Percentiles rank a stretch among this genome's conserved stretches.
These are phyloP conservation scores for Globisporangium spinosum DNA, from an alignment of 352 stramenopile genomes.

Conservation along the genomic window DNA sequence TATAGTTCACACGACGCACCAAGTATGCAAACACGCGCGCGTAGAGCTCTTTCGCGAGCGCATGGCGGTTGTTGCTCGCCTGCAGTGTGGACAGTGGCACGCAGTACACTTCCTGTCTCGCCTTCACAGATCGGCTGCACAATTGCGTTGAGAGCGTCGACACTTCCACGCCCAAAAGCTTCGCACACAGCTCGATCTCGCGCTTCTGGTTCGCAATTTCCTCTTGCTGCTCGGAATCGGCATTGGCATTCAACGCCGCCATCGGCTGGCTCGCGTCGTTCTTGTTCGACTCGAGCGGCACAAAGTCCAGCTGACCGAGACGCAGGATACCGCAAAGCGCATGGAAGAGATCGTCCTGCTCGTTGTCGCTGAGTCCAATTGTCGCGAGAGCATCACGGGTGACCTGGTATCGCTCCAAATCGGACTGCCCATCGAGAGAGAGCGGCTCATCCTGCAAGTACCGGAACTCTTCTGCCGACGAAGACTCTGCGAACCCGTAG, in stretches of 20 bases:
- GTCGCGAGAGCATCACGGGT: conserved; percentile 74
- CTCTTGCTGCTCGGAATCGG: conserved; percentile 19
- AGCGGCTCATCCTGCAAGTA: conserved; percentile 77
- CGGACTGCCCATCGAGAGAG: conserved; percentile 60
- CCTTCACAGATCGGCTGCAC: conserved; percentile 80
- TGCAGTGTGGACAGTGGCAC: conserved; percentile 70
- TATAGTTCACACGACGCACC: conserved; percentile 84
- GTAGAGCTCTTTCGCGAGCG: conserved; percentile 94
- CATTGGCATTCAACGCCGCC: conserved; percentile 33
- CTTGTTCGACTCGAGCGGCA: conserved; percentile 69
- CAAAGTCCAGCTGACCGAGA: conserved; percentile 81
- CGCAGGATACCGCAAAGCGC: conserved; percentile 74
- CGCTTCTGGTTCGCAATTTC: conserved; percentile 50
- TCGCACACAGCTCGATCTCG: conserved; percentile 60
- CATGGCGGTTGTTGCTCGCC: conserved; percentile 89
- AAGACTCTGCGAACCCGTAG: conserved; percentile 46
- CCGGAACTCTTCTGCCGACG: conserved; percentile 56
- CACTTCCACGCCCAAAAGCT: conserved; percentile 67
- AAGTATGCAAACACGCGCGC: conserved; percentile 94
- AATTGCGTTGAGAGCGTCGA: conserved; percentile 58
- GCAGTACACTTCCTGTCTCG: conserved; percentile 78
- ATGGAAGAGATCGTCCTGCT: conserved; percentile 74
- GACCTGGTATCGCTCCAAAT: conserved; percentile 77
- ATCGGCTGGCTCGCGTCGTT: conserved; percentile 70
- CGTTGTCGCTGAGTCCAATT: conserved; percentile 62